Evolutionary conservation across 75 land plant genomes (phyloP).

Genomic region (Picea sitchensis): DNA sequence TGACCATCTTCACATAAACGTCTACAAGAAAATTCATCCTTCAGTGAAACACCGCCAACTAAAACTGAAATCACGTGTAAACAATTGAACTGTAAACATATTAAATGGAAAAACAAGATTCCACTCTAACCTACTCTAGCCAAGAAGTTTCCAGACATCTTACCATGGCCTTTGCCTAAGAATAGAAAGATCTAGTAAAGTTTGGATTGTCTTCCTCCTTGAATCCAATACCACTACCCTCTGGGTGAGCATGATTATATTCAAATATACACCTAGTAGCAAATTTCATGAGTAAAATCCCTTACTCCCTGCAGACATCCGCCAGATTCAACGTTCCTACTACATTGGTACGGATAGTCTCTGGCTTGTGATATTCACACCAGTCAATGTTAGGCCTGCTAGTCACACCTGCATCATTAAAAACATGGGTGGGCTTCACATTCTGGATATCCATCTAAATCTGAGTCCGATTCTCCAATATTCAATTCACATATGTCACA

Average conservation of each 20-base stretch:
- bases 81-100: background rate
- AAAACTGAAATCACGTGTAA: background rate
- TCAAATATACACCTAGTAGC: constrained; percentile 32
- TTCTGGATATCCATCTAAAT: constrained; percentile 12
- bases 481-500: constrained; percentile 14
- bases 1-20: background rate
- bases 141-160: too few species aligned
- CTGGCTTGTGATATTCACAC: constrained; percentile 30
- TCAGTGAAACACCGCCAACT: background rate
- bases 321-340: background rate
- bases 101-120: background rate
- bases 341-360: constrained; percentile 30
- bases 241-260: constrained; percentile 17
- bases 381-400: constrained; percentile 32
- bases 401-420: constrained; percentile 12
- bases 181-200: background rate
- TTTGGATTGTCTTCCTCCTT: constrained; percentile 39
- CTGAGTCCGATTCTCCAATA: constrained; percentile 22
- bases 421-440: constrained; percentile 27
- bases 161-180: too few species aligned
- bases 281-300: constrained; percentile 19
- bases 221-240: constrained; percentile 31
- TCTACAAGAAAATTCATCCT: background rate
- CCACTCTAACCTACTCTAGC: background rate
- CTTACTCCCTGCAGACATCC: constrained; percentile 23